Evolutionary conservation across 352 stramenopile genomes (phyloP), one percentile per base, ranked within the genome.

Genomic region (Pythium rhizo-oryzae): DNA sequence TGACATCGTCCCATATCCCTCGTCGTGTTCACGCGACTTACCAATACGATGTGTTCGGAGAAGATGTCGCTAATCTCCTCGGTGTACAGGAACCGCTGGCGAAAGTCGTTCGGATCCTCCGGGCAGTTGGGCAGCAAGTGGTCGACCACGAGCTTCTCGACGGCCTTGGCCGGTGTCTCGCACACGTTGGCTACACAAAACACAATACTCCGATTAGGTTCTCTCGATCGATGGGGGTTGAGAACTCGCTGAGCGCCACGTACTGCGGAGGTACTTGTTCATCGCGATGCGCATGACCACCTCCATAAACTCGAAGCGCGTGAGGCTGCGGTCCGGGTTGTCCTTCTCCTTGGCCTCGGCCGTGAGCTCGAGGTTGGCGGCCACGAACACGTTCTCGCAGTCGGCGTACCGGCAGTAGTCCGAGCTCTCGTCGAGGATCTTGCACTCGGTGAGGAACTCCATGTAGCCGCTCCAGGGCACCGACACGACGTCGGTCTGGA

Each of bases 371-470:
- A 93, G 77, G 50, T 93, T 93, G 16, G 84, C 84, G 3, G 84
- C 84, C 16, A 93, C 84, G 54, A 93, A 93, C n/a, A 93, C 77
- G 62, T 93, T 93, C 62, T 93, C 84, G 13, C 89, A 74, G 69
- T 93, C 84, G 7, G 82, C 80, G 15, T 77, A 58, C 41, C 79
- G 82, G 65, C 84, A 93, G 41, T 78, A 89, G 41, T 93, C 84
- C 1, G 84, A 93, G 23, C 21, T 59, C 19, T 93, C 84, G 71
- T 93, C 84, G 46, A 93, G 52, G 53, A 93, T 89, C 30, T 66
- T 59, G 59, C 75, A 80, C 51, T 91, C 84, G 18, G 61, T 77
- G 25, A 93, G 47, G 62, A 93, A 90, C 59, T 93, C 84, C 28
- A 84, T 65, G 72, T 91, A 93, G 12, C 82, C 84, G 33, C 76